Conservation (phyloP, 1,284 basidiomycete genomes). For the Moesziomyces sp. region DNA sequence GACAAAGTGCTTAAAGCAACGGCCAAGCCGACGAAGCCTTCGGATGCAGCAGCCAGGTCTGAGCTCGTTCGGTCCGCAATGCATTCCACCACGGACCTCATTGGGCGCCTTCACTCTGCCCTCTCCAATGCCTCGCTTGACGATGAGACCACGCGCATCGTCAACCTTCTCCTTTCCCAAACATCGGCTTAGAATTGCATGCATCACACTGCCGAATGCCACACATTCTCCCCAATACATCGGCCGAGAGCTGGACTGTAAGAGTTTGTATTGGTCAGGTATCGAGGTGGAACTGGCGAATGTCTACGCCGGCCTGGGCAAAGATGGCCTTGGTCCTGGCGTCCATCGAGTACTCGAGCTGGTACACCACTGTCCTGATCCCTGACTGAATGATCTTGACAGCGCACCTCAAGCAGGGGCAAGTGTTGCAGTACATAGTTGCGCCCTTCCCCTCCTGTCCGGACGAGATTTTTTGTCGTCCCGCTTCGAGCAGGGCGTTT, state of each 20-base stretch:
- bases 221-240: neutral
- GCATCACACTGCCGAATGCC: neutral
- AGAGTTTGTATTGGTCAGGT: neutral
- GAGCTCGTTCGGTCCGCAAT: neutral
- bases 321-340: constrained; percentile 69
- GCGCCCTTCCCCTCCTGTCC: constrained; percentile 71
- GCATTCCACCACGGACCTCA: neutral
- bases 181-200: neutral
- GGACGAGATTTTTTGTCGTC: constrained; percentile 71
- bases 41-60: neutral
- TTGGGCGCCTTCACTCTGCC: neutral
- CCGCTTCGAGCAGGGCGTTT: constrained; percentile 93
- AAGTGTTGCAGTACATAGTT: constrained; percentile 89
- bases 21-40: neutral
- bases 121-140: neutral
- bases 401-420: constrained; percentile 93
- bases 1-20: constrained; percentile 2
- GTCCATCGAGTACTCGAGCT: constrained; percentile 80
- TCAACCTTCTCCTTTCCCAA: neutral
- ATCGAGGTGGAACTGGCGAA: constrained; percentile 60
- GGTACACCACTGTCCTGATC: constrained; percentile 92
- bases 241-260: neutral
- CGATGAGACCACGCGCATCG: neutral
- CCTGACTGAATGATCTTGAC: constrained; percentile 98
- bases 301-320: constrained; percentile 67